Conservation (phyloP, 78 protist species). For the Cyanophora paradoxa region DNA sequence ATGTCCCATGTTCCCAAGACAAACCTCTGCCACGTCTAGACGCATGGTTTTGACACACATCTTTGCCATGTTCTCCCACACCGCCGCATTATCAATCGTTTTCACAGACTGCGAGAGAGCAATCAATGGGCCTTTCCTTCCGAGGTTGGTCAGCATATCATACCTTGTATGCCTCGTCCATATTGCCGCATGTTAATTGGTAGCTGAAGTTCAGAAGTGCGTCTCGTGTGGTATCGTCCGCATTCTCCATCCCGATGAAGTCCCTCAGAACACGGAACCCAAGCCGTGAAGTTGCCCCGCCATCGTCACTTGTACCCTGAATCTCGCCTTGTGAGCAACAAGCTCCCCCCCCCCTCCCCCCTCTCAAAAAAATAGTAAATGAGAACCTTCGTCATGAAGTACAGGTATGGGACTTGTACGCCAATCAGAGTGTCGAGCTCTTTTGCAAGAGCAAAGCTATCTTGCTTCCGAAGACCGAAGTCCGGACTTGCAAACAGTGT, state of each 20-base stretch:
- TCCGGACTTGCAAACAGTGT: too few species aligned
- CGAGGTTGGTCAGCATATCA: not conserved
- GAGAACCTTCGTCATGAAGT: not conserved
- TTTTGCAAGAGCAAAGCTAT: too few species aligned
- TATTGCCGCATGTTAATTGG: slow-evolving; percentile 61
- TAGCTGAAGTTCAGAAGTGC: slow-evolving; percentile 59
- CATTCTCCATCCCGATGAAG: slow-evolving; percentile 54
- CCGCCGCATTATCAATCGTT: slow-evolving; percentile 26
- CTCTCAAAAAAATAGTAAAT: not conserved
- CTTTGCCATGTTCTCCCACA: slow-evolving; percentile 75
- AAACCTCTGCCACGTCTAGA: slow-evolving; percentile 69
- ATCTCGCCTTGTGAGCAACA: not conserved
- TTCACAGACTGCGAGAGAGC: slow-evolving; percentile 19
- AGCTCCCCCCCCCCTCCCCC: not conserved
- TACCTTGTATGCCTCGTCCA: slow-evolving; percentile 75
- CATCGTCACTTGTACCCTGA: too few species aligned
- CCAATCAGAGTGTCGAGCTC: not conserved
- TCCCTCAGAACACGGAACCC: slow-evolving; percentile 55
- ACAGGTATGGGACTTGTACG: not conserved
- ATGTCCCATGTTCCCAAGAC: slow-evolving; percentile 62
- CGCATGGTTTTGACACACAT: slow-evolving; percentile 41
- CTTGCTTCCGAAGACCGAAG: too few species aligned
- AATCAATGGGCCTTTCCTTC: not conserved
- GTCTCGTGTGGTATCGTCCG: slow-evolving; percentile 18
- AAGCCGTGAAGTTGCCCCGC: too few species aligned